Evolutionary conservation across 148 eudicot genomes (phyloP).

Genomic region (Agrostemma githago): DNA sequence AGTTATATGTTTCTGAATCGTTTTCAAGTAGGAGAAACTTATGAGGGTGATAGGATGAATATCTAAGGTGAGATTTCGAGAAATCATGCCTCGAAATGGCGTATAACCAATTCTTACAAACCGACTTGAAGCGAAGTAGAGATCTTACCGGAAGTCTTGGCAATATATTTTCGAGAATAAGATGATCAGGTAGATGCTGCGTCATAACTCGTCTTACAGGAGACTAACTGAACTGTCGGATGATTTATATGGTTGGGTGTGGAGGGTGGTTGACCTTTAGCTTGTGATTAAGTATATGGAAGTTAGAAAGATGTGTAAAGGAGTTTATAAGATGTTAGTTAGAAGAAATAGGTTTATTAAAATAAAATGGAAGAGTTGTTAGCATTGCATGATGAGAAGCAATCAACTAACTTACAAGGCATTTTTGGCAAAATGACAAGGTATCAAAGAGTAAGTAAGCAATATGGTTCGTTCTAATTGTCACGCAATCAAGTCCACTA

Average conservation of each 20-base stretch:
- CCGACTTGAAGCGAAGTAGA: conserved; percentile 11
- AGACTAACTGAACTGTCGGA: background rate
- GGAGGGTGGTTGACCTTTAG: background rate
- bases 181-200: conserved; percentile 3
- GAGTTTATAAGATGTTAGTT: background rate
- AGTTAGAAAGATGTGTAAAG: background rate
- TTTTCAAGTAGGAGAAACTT: background rate
- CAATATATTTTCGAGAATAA: background rate
- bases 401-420: background rate
- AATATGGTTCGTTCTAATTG: background rate
- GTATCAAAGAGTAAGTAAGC: background rate
- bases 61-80: conserved; percentile 3
- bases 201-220: background rate
- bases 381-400: background rate
- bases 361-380: background rate
- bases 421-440: background rate
- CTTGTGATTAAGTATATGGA: background rate
- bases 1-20: conserved; percentile 1
- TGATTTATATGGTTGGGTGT: background rate
- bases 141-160: conserved; percentile 19
- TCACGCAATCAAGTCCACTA: background rate
- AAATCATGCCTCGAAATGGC: background rate
- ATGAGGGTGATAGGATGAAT: background rate
- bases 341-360: background rate
- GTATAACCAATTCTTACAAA: conserved; percentile 9